phyloP scores from a whole-genome alignment of 768 basidiomycete species.

The Jaapia argillacea region DNA sequence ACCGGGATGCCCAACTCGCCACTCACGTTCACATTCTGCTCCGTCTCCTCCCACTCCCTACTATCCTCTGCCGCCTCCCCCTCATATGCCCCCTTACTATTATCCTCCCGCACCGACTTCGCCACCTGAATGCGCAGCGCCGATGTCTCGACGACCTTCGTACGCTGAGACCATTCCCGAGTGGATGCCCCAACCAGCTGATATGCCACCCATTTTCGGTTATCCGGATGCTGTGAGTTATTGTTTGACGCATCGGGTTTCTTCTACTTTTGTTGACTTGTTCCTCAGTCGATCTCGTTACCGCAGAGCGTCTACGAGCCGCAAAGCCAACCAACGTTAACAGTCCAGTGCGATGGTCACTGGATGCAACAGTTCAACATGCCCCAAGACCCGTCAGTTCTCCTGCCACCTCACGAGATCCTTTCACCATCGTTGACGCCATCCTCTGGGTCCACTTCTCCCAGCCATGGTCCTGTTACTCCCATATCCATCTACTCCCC shows the following conservation, averaged over 20 bases:
- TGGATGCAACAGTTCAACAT: too few species aligned
- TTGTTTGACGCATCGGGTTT: background rate
- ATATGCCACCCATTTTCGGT: background rate
- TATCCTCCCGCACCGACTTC: conserved; percentile 50
- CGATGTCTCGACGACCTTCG: background rate
- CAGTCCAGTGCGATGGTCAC: too few species aligned
- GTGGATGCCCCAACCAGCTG: background rate
- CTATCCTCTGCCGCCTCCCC: conserved; percentile 62
- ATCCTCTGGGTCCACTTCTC: too few species aligned
- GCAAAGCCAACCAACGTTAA: background rate
- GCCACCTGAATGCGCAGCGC: conserved; percentile 18
- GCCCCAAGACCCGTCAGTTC: background rate
- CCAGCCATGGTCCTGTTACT: too few species aligned
- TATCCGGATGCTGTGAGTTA: background rate
- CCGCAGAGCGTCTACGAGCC: background rate
- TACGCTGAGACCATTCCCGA: background rate
- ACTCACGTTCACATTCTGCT: conserved; percentile 37
- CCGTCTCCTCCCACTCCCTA: conserved; percentile 57
- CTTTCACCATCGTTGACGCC: too few species aligned
- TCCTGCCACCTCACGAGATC: too few species aligned
- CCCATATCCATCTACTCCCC: too few species aligned
- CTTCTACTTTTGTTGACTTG: background rate
- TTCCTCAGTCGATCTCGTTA: background rate
- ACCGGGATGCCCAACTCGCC: conserved; percentile 27
- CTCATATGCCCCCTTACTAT: conserved; percentile 53